Evolutionary conservation across 148 eudicot genomes (phyloP).

Genomic region (Spergularia bocconei): DNA sequence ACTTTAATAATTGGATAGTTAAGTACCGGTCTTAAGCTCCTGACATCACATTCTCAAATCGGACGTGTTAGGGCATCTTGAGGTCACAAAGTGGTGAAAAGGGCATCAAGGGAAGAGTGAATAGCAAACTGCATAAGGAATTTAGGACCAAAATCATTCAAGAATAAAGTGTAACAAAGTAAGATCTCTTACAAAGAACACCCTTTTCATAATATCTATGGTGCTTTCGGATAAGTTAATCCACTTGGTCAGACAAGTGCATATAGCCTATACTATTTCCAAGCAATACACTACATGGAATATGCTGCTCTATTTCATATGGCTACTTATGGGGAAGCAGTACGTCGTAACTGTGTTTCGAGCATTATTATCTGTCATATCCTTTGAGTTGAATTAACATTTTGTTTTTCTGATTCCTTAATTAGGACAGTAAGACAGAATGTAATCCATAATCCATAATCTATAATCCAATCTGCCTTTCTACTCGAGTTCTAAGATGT

Average conservation of each 20-base stretch:
- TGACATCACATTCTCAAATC: not conserved
- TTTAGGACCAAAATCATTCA: constrained; percentile 12
- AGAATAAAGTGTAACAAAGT: constrained; percentile 16
- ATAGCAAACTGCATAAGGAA: not conserved
- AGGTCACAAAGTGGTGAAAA: not conserved
- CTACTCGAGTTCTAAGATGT: too few species aligned
- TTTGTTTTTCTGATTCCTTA: not conserved
- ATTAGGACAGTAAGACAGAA: not conserved
- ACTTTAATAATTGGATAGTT: not conserved
- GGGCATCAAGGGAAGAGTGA: not conserved
- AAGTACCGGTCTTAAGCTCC: not conserved
- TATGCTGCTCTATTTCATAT: not conserved
- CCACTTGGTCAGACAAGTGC: not conserved
- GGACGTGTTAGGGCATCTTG: not conserved
- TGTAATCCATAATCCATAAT: not conserved
- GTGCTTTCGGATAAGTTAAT: constrained; percentile 4
- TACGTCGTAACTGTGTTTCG: not conserved
- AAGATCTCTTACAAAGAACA: constrained; percentile 15
- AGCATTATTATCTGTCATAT: not conserved
- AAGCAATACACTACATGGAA: not conserved
- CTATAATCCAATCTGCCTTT: not conserved
- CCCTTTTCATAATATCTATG: not conserved
- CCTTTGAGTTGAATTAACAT: not conserved
- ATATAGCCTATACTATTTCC: not conserved
- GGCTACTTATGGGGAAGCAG: constrained; percentile 17